Conservation (phyloP, 2,329 filamentous ascomycete species). For the Pseudogymnoascus pannorum region DNA sequence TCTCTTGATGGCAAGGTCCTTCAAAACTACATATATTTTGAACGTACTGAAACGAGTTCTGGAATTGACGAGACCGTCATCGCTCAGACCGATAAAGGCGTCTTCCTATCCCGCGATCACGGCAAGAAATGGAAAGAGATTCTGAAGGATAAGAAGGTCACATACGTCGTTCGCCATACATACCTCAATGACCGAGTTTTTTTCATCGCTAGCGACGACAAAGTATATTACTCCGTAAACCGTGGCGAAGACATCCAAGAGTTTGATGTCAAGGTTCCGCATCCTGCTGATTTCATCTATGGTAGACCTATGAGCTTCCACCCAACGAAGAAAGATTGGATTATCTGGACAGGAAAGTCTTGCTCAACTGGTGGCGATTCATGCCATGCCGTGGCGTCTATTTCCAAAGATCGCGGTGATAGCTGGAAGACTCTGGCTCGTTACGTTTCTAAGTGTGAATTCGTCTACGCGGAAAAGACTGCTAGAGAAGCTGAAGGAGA, state of each 20-base stretch:
- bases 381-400: slow-evolving; percentile 68
- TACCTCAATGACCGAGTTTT: slow-evolving; percentile 82
- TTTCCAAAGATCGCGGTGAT: slow-evolving; percentile 72
- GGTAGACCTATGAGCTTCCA: slow-evolving; percentile 68
- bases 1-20: slow-evolving; percentile 53
- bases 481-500: slow-evolving; percentile 39
- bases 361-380: slow-evolving; percentile 44
- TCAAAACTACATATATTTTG: slow-evolving; percentile 64
- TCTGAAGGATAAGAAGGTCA: slow-evolving; percentile 61
- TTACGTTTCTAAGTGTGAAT: slow-evolving; percentile 77
- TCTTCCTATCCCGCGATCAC: slow-evolving; percentile 75
- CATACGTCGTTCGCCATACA: slow-evolving; percentile 65
- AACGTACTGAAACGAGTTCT: slow-evolving; percentile 58
- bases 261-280: slow-evolving; percentile 62
- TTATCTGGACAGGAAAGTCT: slow-evolving; percentile 79
- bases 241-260: slow-evolving; percentile 65
- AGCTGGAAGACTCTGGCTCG: slow-evolving; percentile 69
- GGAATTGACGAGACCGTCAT: slow-evolving; percentile 67
- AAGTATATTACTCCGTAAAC: slow-evolving; percentile 76
- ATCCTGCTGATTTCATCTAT: slow-evolving; percentile 29
- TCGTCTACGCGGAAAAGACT: slow-evolving; percentile 59
- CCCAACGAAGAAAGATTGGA: slow-evolving; percentile 75
- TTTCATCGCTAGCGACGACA: slow-evolving; percentile 62
- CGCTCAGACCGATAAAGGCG: slow-evolving; percentile 37
- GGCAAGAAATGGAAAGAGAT: slow-evolving; percentile 77